Evolutionary conservation across 2,329 filamentous ascomycete species (phyloP).

Genomic region (Bipolaris victoriae): DNA sequence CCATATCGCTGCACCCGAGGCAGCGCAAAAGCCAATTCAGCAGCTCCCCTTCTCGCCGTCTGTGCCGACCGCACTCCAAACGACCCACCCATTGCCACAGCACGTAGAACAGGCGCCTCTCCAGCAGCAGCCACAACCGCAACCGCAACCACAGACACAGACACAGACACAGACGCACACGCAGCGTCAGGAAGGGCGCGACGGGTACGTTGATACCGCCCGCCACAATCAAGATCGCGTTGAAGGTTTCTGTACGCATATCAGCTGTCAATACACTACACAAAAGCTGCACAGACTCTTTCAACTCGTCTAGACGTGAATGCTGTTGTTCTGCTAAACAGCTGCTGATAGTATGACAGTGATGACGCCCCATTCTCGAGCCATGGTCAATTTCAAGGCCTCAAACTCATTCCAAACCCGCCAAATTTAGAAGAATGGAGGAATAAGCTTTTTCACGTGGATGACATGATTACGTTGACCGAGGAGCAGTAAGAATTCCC

Average conservation of each 20-base stretch:
- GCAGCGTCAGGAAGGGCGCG: conserved; percentile 6
- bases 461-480: conserved; percentile 72
- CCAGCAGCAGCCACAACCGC: conserved; percentile 9
- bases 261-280: neutral
- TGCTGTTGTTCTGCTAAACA: neutral
- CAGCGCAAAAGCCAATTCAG: conserved; percentile 19
- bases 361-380: conserved; percentile 52
- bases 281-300: neutral
- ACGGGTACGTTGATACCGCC: conserved; percentile 2
- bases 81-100: conserved; percentile 22
- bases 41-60: conserved; percentile 21
- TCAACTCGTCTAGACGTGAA: neutral
- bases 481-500: conserved; percentile 68
- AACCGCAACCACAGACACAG: conserved; percentile 1
- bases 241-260: neutral
- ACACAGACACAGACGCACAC: conserved; percentile 11
- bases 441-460: conserved; percentile 74
- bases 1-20: conserved; percentile 22
- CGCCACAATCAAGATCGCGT: neutral
- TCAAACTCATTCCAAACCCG: conserved; percentile 67
- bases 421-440: conserved; percentile 73
- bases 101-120: conserved; percentile 8
- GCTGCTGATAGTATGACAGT: conserved; percentile 3
- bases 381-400: conserved; percentile 59
- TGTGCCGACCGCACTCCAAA: conserved; percentile 15